Evolutionary conservation across 2,329 filamentous ascomycete genomes (phyloP).

Genomic region (Thelonectria rubi): DNA sequence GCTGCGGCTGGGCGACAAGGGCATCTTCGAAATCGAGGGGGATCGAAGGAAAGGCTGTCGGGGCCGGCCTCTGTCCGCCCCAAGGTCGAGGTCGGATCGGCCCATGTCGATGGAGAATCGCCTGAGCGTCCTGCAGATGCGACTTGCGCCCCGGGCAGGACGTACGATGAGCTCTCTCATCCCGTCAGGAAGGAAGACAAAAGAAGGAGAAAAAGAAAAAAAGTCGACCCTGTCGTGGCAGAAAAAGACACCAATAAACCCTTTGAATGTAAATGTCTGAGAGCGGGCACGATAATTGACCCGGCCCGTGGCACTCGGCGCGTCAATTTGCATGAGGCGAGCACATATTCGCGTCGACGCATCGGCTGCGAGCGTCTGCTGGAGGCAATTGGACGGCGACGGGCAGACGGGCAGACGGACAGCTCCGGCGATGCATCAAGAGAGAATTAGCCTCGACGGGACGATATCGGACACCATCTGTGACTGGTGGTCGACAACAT

Average conservation of each 20-base stretch:
- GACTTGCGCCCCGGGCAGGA: constrained; percentile 16
- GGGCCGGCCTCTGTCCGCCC: constrained; percentile 28
- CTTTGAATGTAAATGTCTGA: neutral
- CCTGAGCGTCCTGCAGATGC: constrained; percentile 37
- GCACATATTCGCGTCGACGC: too few relatives aligned
- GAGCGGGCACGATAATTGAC: neutral
- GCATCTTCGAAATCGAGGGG: too few relatives aligned
- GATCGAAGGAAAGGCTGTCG: constrained; percentile 12
- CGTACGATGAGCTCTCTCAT: constrained; percentile 19
- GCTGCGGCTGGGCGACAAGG: neutral
- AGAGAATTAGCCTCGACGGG: constrained; percentile 10
- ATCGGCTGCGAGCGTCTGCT: neutral
- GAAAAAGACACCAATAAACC: neutral
- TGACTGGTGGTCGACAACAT: constrained; percentile 12
- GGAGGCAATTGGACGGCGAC: constrained; percentile 10
- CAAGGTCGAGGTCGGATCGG: constrained; percentile 28
- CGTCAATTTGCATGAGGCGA: neutral
- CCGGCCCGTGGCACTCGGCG: neutral
- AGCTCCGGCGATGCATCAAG: constrained; percentile 2
- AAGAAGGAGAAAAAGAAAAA: neutral
- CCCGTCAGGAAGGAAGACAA: too few relatives aligned
- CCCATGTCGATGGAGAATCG: constrained; percentile 41
- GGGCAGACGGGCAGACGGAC: too few relatives aligned
- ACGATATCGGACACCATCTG: too few relatives aligned
- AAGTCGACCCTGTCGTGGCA: neutral